phyloP scores from a whole-genome alignment of 148 eudicot genomes.

The Vaccinium corymbosum region DNA sequence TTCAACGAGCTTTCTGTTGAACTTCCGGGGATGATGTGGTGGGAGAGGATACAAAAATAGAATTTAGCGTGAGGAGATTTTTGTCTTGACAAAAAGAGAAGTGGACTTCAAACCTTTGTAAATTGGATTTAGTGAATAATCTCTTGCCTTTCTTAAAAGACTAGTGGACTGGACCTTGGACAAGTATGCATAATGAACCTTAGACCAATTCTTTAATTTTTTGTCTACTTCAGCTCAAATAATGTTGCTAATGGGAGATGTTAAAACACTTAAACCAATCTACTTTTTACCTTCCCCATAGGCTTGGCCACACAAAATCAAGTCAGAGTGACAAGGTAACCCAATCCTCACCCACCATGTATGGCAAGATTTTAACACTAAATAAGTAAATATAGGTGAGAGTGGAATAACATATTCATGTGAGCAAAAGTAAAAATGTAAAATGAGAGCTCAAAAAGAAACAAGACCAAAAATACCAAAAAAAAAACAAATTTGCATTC shows the following conservation, averaged over 20 bases:
- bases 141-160: too few relatives aligned
- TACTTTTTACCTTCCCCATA: not conserved
- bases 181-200: too few relatives aligned
- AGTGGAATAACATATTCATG: too few relatives aligned
- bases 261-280: not conserved
- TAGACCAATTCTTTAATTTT: too few relatives aligned
- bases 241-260: not conserved
- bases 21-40: too few relatives aligned
- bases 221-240: not conserved
- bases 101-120: too few relatives aligned
- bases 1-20: too few relatives aligned
- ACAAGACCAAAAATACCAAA: not conserved
- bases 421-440: not conserved
- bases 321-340: not conserved
- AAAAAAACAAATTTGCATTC: not conserved
- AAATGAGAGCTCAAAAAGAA: not conserved
- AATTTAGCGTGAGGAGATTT: too few relatives aligned
- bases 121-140: too few relatives aligned
- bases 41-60: too few relatives aligned
- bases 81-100: too few relatives aligned
- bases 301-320: not conserved
- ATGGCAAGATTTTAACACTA: not conserved
- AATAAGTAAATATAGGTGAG: not conserved
- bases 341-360: not conserved
- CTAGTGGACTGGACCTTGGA: too few relatives aligned